Evolutionary conservation across 2,329 filamentous ascomycete genomes (phyloP).

Genomic region (Neodidymelliopsis sp.): DNA sequence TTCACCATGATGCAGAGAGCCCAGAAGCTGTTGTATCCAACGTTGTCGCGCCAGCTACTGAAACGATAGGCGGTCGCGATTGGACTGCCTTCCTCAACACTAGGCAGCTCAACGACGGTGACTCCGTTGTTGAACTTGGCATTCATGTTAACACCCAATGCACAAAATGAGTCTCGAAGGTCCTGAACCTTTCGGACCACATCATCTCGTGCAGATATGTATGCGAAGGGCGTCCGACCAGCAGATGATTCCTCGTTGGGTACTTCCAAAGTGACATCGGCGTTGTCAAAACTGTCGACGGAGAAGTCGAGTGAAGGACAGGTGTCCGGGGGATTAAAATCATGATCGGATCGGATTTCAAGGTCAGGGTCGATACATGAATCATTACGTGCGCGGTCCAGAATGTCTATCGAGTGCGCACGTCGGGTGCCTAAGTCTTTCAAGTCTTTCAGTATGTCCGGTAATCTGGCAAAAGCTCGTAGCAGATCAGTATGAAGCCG

Average conservation of each 20-base stretch:
- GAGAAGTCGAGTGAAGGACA: conserved; percentile 33
- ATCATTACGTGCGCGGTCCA: conserved; percentile 3
- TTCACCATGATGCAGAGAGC: conserved; percentile 42
- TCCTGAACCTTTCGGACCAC: conserved; percentile 34
- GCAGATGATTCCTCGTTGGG: conserved; percentile 16
- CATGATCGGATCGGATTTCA: conserved; percentile 4
- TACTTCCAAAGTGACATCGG: conserved; percentile 24
- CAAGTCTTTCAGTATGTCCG: conserved; percentile 37
- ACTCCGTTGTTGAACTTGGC: conserved; percentile 33
- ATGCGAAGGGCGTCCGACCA: conserved; percentile 2
- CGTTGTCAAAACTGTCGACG: conserved; percentile 24
- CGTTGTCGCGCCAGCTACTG: conserved; percentile 39
- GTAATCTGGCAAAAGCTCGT: conserved; percentile 37
- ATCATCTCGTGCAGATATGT: conserved; percentile 14
- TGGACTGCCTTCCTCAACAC: conserved; percentile 28
- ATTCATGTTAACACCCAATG: conserved; percentile 28
- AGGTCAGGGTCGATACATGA: conserved; percentile 14
- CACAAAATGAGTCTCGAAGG: conserved; percentile 34
- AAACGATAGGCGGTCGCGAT: conserved; percentile 40
- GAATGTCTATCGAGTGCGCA: not conserved
- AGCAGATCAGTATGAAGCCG: conserved; percentile 39
- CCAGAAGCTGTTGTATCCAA: conserved; percentile 44
- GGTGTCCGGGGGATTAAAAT: conserved; percentile 19
- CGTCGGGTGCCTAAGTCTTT: conserved; percentile 25
- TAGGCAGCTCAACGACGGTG: conserved; percentile 29